Conservation (phyloP, 768 basidiomycete species). For the Lactarius pseudohatsudake region DNA sequence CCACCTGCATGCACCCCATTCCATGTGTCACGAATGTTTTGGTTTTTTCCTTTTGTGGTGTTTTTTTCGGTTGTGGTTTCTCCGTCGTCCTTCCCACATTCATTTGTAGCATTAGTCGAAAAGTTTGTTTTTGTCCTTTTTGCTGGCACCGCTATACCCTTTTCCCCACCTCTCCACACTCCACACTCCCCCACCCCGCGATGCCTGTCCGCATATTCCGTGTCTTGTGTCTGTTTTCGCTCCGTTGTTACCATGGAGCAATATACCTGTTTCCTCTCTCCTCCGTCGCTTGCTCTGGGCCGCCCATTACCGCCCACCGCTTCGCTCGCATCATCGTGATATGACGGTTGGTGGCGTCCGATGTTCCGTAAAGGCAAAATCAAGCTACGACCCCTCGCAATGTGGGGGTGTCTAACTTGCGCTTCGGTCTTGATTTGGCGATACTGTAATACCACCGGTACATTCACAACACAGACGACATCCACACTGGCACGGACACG, state of each 20-base stretch:
- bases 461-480: background rate
- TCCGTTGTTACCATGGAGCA: background rate
- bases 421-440: background rate
- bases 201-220: slow-evolving; percentile 13
- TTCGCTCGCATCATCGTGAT: background rate
- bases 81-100: slow-evolving; percentile 6
- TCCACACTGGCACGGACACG: background rate
- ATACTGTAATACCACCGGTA: background rate
- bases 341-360: background rate
- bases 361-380: background rate
- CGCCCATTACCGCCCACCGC: background rate
- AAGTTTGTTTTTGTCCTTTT: background rate
- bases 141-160: slow-evolving; percentile 12
- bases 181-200: background rate
- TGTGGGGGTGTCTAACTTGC: background rate
- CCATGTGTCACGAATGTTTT: slow-evolving; percentile 1
- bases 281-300: background rate
- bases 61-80: background rate
- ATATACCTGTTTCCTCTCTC: background rate
- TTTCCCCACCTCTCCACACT: background rate
- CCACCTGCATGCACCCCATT: background rate
- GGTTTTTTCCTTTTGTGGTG: background rate
- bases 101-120: slow-evolving; percentile 29
- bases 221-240: background rate
- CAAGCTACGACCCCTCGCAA: background rate